These are phyloP conservation scores for Tricholoma flavovirens DNA, from an alignment of 768 basidiomycete species.

Conservation along the genomic window DNA sequence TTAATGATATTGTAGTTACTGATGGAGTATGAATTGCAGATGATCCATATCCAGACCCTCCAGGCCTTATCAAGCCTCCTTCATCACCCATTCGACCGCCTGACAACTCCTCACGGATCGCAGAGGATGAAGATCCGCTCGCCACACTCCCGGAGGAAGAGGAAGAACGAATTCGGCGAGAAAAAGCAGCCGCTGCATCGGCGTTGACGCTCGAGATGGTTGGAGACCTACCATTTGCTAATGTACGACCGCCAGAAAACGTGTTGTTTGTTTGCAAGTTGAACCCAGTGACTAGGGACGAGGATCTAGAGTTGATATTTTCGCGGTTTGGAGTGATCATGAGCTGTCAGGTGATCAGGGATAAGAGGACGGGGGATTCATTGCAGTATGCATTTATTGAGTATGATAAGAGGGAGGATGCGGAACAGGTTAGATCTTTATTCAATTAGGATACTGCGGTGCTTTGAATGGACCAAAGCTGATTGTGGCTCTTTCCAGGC, in stretches of 20 bases:
- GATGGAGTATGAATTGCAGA: conserved; percentile 41
- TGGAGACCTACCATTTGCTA: conserved; percentile 96
- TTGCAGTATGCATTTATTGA: conserved; percentile 99
- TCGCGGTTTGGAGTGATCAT: conserved; percentile 92
- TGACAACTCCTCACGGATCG: conserved; percentile 84
- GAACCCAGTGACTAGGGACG: conserved; percentile 91
- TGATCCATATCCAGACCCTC: conserved; percentile 92
- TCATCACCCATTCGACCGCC: conserved; percentile 75
- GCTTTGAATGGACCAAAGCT: conserved; percentile 1
- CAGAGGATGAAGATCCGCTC: conserved; percentile 90
- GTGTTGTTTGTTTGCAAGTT: conserved; percentile 98
- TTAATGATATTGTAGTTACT: not conserved
- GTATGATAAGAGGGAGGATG: conserved; percentile 89
- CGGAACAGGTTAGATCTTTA: conserved; percentile 68
- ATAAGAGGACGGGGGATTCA: conserved; percentile 93
- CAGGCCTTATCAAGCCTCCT: conserved; percentile 65
- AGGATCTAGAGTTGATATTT: conserved; percentile 96
- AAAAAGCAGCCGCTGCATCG: conserved; percentile 85
- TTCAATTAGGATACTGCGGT: not conserved
- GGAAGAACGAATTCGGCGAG: conserved; percentile 72
- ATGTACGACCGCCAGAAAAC: conserved; percentile 96
- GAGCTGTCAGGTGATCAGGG: conserved; percentile 96
- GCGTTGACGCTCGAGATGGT: conserved; percentile 99
- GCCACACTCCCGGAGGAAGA: conserved; percentile 82
- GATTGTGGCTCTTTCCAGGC: conserved; percentile 43